Percentiles rank a stretch among this genome's conserved stretches.
Conservation (phyloP, 345 rosid species). For the Syzygium jambos region DNA sequence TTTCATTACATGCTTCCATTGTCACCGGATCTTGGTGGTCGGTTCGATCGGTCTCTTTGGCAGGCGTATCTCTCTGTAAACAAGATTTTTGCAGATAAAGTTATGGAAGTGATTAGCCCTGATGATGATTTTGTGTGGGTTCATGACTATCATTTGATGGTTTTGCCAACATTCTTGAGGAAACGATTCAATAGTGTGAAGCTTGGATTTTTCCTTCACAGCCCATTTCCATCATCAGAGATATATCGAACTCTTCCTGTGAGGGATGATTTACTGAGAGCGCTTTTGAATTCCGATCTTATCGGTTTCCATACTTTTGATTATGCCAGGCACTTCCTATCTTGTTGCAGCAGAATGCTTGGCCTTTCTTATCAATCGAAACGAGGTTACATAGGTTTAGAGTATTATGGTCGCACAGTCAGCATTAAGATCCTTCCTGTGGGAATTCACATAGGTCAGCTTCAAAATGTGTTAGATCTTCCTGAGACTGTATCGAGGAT, state of each 20-base stretch:
- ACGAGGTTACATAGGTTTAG: slow-evolving; percentile 84
- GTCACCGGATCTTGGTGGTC: slow-evolving; percentile 82
- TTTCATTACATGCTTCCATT: slow-evolving; percentile 97
- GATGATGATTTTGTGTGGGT: slow-evolving; percentile 95
- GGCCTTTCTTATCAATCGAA: slow-evolving; percentile 87
- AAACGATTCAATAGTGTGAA: slow-evolving; percentile 83
- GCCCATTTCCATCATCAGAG: slow-evolving; percentile 94
- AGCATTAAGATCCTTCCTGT: slow-evolving; percentile 92
- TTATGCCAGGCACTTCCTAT: slow-evolving; percentile 90
- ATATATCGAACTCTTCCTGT: slow-evolving; percentile 88
- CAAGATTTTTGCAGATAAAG: slow-evolving; percentile 92
- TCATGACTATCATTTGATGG: slow-evolving; percentile 95
- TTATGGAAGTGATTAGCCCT: slow-evolving; percentile 89
- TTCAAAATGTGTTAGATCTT: slow-evolving; percentile 63
- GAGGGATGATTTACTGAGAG: slow-evolving; percentile 72
- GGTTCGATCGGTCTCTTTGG: slow-evolving; percentile 88
- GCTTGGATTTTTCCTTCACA: slow-evolving; percentile 91
- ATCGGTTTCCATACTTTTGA: slow-evolving; percentile 95
- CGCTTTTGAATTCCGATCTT: slow-evolving; percentile 74
- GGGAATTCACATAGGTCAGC: slow-evolving; percentile 85
- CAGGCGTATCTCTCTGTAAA: slow-evolving; percentile 87
- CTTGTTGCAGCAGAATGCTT: slow-evolving; percentile 95
- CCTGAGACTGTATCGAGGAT: slow-evolving; percentile 67
- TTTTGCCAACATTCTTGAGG: slow-evolving; percentile 82
- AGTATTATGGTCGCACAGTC: slow-evolving; percentile 81